Base-by-base conservation (phyloP, 73 alveolate species). In the Uronychia binucleata region DNA sequence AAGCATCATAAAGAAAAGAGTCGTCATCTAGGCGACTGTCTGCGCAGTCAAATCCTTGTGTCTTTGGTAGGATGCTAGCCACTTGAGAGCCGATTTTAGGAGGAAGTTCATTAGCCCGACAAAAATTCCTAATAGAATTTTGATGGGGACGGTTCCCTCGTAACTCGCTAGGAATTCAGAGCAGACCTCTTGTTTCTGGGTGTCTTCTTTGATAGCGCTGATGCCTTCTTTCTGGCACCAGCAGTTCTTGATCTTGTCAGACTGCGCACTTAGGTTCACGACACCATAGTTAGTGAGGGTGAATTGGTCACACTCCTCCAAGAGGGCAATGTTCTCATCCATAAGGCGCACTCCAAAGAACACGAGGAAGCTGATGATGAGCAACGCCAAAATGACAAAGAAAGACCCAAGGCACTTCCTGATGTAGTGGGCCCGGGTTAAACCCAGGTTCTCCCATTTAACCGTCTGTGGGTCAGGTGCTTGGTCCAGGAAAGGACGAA, bases 401-500 rank as follows among this genome's bases (percentile, higher is more conserved):
- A 46, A 46, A 11, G 19, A 5, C 19, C n/a, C 67, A 46, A 46
- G 19, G 5, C 19, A 11, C 67, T 19, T 46, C n/a, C 67, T 11
- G 5, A 11, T 46, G 67, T 11, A 46, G n/a, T 46, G 5, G 5
- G 67, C 5, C 19, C 19, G 5, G n/a, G 67, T 11, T 5, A 46
- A 11, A 19, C 19, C 19, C 5, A 46, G 8, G 58, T 75, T 75
- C 27, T 75, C 81, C 81, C 81, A 75, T 30, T 75, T 75, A 13
- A 75, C 58, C 8, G 28, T 75, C 32, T 35, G 30, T 75, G 81
- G 81, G 19, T 75, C 81, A 28, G 81, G 81, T 8, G 81, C 57
- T 28, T 75, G 59, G 25, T 75, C 46, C 1, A 30, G 28, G 19
- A 46, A 19, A 19, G 67, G 67, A 46, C 19, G 5, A 19, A 11